phyloP scores from a whole-genome alignment of 1,284 basidiomycete species.

The Cutaneotrichosporon arboriforme region DNA sequence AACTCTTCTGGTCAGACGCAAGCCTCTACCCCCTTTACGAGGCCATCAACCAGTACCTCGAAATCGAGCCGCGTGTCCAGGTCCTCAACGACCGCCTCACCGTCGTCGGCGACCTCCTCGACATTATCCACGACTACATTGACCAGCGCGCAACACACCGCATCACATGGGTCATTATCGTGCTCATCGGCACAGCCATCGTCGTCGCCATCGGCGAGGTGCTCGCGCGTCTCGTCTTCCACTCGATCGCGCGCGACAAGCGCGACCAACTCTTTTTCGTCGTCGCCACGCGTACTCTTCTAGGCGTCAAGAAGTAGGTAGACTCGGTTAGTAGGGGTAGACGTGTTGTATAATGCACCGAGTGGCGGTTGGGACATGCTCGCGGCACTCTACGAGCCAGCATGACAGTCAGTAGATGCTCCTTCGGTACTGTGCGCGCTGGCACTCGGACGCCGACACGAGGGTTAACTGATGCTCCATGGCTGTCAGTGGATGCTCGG shows the following conservation, averaged over 20 bases:
- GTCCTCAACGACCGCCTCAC: constrained; percentile 83
- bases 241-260: constrained; percentile 14
- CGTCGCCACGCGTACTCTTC: not conserved
- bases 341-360: too few species aligned
- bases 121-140: constrained; percentile 88
- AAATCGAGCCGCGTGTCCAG: constrained; percentile 77
- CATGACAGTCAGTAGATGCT: too few species aligned
- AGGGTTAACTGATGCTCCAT: too few species aligned
- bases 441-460: too few species aligned
- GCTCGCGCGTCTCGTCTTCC: constrained; percentile 67
- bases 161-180: constrained; percentile 95
- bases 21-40: constrained; percentile 84
- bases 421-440: too few species aligned
- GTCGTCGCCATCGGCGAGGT: constrained; percentile 67
- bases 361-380: too few species aligned
- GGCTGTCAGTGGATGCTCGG: too few species aligned
- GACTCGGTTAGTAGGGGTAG: too few species aligned
- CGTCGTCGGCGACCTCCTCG: constrained; percentile 80
- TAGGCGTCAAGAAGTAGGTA: not conserved
- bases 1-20: constrained; percentile 92
- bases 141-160: constrained; percentile 86
- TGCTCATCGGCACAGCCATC: constrained; percentile 83
- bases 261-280: not conserved
- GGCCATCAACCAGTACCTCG: constrained; percentile 90
- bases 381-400: too few species aligned